These are phyloP conservation scores for Wolfiporia cocos DNA, from an alignment of 1,284 basidiomycete genomes.

Conservation along the genomic window DNA sequence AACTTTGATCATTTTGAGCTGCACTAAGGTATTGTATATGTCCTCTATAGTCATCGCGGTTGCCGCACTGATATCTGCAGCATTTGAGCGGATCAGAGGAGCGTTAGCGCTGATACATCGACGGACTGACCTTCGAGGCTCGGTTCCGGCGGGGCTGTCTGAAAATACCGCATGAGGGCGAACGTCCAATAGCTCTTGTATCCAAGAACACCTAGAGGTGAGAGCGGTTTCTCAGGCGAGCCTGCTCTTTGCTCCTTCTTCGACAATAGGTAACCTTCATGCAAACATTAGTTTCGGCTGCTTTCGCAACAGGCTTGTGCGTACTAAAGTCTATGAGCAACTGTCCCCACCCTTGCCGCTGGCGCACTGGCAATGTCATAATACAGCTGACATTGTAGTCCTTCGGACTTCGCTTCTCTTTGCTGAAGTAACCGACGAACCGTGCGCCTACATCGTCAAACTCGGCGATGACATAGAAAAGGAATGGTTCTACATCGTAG, in stretches of 20 bases:
- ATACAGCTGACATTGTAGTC: conserved; percentile 99
- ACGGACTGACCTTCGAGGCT: conserved; percentile 67
- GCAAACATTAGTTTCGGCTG: conserved; percentile 2
- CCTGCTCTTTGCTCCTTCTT: conserved; percentile 89
- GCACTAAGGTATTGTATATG: conserved; percentile 71
- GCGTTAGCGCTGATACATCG: conserved; percentile 8
- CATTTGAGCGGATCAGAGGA: no score
- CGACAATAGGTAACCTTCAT: conserved; percentile 87
- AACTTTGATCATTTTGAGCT: conserved; percentile 73
- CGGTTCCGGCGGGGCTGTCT: conserved; percentile 50
- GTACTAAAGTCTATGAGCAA: conserved; percentile 94
- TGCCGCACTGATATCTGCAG: conserved; percentile 74
- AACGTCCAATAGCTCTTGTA: conserved; percentile 97
- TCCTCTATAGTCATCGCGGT: conserved; percentile 95
- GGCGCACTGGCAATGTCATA: conserved; percentile 96
- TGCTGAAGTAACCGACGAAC: conserved; percentile 98
- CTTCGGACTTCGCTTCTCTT: conserved; percentile 95
- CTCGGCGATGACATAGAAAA: conserved; percentile 98
- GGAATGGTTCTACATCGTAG: conserved; percentile 98
- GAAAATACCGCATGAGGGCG: conserved; percentile 81
- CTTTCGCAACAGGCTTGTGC: conserved; percentile 27
- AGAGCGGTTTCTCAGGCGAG: conserved; percentile 91
- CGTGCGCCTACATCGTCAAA: conserved; percentile 85
- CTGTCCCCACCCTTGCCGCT: conserved; percentile 93
- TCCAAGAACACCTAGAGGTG: conserved; percentile 82